A percentile compares a stretch with the other conserved stretches of the same genome.
Evolutionary conservation across 306 rosid species (phyloP).

Genomic region (Myrica gale): DNA sequence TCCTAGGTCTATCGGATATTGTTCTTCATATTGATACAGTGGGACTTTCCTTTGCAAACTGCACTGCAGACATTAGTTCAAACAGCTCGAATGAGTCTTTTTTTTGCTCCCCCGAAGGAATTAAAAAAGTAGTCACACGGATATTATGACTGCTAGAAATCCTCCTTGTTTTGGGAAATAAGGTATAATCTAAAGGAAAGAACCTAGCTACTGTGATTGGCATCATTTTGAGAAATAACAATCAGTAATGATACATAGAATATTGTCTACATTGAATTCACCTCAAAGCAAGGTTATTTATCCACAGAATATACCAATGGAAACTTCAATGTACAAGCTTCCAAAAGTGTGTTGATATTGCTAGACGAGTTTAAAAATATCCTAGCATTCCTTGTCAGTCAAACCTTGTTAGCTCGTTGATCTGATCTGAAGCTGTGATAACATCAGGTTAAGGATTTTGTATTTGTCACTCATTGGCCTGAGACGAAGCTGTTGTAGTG

Average conservation of each 20-base stretch:
- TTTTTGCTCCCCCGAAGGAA: too few relatives aligned
- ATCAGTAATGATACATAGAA: background rate
- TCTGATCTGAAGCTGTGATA: background rate
- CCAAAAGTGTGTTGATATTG: background rate
- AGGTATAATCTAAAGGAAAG: too few relatives aligned
- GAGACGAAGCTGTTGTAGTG: conserved; percentile 51
- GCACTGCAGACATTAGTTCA: too few relatives aligned
- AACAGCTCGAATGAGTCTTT: too few relatives aligned
- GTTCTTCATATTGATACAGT: too few relatives aligned
- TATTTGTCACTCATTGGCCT: conserved; percentile 45
- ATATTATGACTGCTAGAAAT: too few relatives aligned
- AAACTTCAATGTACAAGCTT: background rate
- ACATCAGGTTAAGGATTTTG: background rate
- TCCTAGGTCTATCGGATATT: too few relatives aligned
- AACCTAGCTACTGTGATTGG: background rate
- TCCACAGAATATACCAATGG: background rate
- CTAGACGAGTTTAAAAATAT: background rate
- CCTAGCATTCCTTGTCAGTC: background rate
- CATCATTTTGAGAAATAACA: background rate
- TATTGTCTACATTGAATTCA: background rate
- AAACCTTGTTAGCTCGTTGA: background rate
- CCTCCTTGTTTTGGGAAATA: too few relatives aligned
- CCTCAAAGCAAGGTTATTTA: background rate
- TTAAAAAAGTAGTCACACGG: too few relatives aligned
- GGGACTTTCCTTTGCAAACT: too few relatives aligned